Conservation (phyloP, 352 stramenopile genomes). For the Phytophthora nicotianae region DNA sequence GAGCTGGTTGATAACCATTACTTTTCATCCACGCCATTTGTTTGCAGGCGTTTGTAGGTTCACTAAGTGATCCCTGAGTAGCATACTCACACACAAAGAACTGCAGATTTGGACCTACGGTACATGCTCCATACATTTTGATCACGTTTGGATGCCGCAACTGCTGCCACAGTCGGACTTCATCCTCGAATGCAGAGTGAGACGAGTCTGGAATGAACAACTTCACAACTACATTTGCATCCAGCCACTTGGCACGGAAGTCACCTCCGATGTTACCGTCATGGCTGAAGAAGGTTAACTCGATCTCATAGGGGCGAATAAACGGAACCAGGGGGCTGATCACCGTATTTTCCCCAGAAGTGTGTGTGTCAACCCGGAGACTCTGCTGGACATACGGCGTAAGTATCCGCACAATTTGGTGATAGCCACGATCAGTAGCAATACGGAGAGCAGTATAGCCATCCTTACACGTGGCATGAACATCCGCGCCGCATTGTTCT, state of each 20-base stretch:
- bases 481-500: too few species aligned
- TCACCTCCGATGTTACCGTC: conserved; percentile 10
- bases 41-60: too few species aligned
- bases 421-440: background rate
- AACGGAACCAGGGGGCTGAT: background rate
- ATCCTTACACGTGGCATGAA: background rate
- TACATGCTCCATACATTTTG: conserved; percentile 25
- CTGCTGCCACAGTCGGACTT: conserved; percentile 15
- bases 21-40: too few species aligned
- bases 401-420: background rate
- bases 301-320: conserved; percentile 8
- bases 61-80: conserved; percentile 3
- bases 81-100: conserved; percentile 28
- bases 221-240: conserved; percentile 21
- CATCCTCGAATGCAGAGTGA: background rate
- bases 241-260: conserved; percentile 23
- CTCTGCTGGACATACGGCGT: background rate
- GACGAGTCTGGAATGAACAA: conserved; percentile 11
- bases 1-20: too few species aligned
- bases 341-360: too few species aligned
- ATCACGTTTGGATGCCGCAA: conserved; percentile 29
- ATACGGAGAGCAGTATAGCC: background rate
- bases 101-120: conserved; percentile 2
- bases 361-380: too few species aligned
- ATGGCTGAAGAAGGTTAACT: background rate